Base-by-base conservation (phyloP, 202 grass and related monocot genomes). In the Setaria italica region DNA sequence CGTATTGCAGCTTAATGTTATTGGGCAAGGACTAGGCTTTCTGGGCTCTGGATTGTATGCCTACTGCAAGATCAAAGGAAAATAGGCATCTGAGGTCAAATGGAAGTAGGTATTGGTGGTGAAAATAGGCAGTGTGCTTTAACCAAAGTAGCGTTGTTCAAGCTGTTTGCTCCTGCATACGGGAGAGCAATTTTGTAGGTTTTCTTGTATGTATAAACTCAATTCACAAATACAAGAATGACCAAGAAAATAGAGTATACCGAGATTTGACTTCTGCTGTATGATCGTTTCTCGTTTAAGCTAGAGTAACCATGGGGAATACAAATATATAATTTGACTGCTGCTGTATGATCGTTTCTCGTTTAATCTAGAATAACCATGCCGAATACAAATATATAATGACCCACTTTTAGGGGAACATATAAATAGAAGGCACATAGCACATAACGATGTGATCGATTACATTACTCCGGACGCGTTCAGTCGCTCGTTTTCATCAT, bases 61-160 rank as follows among this genome's bases (percentile, higher is more conserved):
- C 57, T 98, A 95, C 88, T 95, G 89, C 91, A 98, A 98, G 78
- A 85, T 95, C 78, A 98, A 70, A 86, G 91, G 95, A 50, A 95
- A 95, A 81, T 98, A 90, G 82, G 68, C 53, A 70, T 9, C 55
- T 55, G 37, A 41, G 54, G 11, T 72, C 50, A 66, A 80, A n/a
- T 58, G 21, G 55, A 53, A 80, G 76, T 84, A 87, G 85, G 76
- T 76, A 76, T 45, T 76, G 66, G 72, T 54, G 72, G 39, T 41
- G 54, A 60, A 46, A 86, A 25, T 57, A 47, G 71, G 6, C 77
- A 81, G 64, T 79, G 59, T 78, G 82, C 7, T 80, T 79, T 85
- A 83, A 85, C 85, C 20, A 11, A 77, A 90, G 33, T 78, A 85
- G 86, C 25, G 30, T 82, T 33, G 7, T 73, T 56, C 58, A 50